Evolutionary conservation across 306 rosid species (phyloP), one percentile per base, ranked within the genome.

Genomic region (Pachyrhizus erosus): DNA sequence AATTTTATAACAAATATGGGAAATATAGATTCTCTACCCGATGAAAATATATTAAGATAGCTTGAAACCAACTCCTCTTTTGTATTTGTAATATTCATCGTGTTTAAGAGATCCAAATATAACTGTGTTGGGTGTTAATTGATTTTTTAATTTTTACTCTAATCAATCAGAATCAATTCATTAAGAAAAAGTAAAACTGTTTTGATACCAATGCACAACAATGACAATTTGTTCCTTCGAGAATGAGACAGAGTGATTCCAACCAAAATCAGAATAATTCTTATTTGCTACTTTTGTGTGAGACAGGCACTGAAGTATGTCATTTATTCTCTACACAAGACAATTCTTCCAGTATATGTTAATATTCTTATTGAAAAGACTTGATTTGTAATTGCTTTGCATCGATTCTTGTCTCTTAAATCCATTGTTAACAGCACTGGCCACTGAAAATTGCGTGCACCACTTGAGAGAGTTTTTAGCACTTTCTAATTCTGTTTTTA

Each of bases 321-420:
- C n/a, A 5, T 10, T 20, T 40, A 9, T 21, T 40, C 33, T 69
- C 18, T 40, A 5, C 12, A 69, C 18, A n/a, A 10, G 31, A 34
- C 78, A 54, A 31, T 2, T 52, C 9, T 52, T 51, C 3, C 60
- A n/a, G 2, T 72, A 52, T 9, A n/a, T 49, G 46, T 29, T 72
- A 48, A 48, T 72, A 17, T 72, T 51, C n/a, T 29, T 31, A 33
- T 31, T 12, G 18, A 42, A 21, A 73, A 31, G 29, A n/a, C 9
- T 40, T 24, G 7, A 69, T 69, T 33, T 64, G 24, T 3, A 64
- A 17, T 64, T 33, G 45, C 43, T 64, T 70, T 73, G 78, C 78
- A 73, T 54, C 18, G 4, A 73, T 73, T 73, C 67, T 73, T 73
- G 61, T 31, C 62, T 31, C 43, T 73, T 27, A 21, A 45, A 72